Percentiles rank a stretch among this genome's conserved stretches.
Conservation (phyloP, 164 flowering plant species). For the Vitis amurensis region DNA sequence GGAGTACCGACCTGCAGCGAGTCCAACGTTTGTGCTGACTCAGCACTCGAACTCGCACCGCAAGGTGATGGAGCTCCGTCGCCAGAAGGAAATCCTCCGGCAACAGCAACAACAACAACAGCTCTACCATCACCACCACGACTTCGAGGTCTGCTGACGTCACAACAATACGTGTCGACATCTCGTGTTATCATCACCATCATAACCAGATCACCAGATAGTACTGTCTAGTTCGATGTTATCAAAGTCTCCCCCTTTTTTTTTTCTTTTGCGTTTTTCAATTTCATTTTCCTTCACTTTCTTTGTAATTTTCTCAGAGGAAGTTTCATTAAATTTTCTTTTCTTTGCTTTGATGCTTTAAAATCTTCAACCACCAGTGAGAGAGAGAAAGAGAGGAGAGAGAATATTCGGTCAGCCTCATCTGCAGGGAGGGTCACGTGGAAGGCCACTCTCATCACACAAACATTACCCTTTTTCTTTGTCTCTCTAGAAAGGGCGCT, state of each 20-base stretch:
- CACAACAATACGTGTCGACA: background rate
- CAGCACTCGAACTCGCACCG: conserved; percentile 73
- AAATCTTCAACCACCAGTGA: background rate
- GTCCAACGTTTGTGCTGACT: conserved; percentile 61
- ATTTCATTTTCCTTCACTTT: no score
- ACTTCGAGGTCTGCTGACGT: conserved; percentile 48
- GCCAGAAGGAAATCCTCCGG: conserved; percentile 45
- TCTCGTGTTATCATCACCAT: background rate
- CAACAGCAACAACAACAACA: conserved; percentile 18
- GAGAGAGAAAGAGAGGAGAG: conserved; percentile 3
- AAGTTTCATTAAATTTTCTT: background rate
- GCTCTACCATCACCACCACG: conserved; percentile 20
- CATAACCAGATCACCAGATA: no score
- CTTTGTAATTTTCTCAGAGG: background rate
- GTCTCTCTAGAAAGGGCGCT: no score
- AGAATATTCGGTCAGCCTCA: no score
- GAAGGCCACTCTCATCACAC: no score
- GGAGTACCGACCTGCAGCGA: conserved; percentile 70
- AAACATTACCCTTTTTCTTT: no score
- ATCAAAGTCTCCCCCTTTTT: background rate
- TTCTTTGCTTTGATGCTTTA: background rate
- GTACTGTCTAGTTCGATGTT: background rate
- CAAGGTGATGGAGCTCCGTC: conserved; percentile 66
- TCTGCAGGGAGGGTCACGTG: no score
- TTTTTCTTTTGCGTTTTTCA: background rate